Percentiles rank a stretch among this genome's conserved stretches.
Conservation (phyloP, 208 protist species). For the Leishmania gerbilli region DNA sequence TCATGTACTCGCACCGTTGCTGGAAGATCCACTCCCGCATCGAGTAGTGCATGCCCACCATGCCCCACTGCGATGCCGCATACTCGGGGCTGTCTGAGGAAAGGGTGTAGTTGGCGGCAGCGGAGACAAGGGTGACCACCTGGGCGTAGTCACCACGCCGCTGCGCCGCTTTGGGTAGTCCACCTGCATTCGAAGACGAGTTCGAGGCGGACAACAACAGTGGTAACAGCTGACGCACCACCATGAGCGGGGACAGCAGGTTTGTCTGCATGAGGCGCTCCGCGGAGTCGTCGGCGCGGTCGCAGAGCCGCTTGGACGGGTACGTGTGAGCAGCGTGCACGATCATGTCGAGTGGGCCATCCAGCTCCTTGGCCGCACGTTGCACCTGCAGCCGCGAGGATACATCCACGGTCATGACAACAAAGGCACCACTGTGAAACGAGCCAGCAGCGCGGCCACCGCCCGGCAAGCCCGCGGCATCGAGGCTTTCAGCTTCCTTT, state of each 20-base stretch:
- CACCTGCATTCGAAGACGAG: not conserved
- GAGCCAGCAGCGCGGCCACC: not conserved
- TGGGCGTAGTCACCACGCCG: slow-evolving; percentile 28
- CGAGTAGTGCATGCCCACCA: slow-evolving; percentile 55
- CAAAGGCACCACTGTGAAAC: not conserved
- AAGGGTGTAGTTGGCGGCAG: slow-evolving; percentile 26
- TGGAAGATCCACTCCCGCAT: slow-evolving; percentile 42
- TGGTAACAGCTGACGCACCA: slow-evolving; percentile 41
- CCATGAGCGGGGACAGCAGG: slow-evolving; percentile 34
- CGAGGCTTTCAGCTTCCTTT: not conserved
- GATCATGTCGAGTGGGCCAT: slow-evolving; percentile 42
- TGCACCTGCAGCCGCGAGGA: slow-evolving; percentile 51
- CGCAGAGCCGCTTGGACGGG: slow-evolving; percentile 35
- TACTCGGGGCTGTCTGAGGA: slow-evolving; percentile 38
- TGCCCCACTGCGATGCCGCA: slow-evolving; percentile 56
- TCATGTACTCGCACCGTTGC: slow-evolving; percentile 14
- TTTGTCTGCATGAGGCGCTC: slow-evolving; percentile 54
- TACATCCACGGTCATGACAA: slow-evolving; percentile 37
- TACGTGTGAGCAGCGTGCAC: slow-evolving; percentile 42
- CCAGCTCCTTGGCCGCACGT: slow-evolving; percentile 44
- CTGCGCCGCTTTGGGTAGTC: not conserved
- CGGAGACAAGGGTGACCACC: slow-evolving; percentile 43
- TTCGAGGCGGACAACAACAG: slow-evolving; percentile 22
- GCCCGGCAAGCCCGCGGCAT: too few species aligned
- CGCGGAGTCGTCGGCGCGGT: slow-evolving; percentile 48